Conservation (phyloP, 805 yeast species). For the Lipomyces starkeyi region DNA sequence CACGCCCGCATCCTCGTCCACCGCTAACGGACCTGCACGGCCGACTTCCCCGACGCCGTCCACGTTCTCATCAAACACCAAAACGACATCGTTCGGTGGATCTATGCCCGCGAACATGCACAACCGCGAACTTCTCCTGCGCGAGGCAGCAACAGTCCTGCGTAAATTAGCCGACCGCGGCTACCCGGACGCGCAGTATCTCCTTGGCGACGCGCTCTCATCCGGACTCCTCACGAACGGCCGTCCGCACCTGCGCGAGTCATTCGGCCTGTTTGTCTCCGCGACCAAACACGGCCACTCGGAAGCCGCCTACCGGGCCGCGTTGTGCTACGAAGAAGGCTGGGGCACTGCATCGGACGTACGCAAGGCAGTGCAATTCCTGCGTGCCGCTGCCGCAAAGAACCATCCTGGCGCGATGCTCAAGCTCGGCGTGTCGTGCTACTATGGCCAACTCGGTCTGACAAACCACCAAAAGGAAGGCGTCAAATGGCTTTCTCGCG, state of each 20-base stretch:
- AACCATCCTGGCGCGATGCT: constrained; percentile 98
- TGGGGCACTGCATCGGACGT: constrained; percentile 90
- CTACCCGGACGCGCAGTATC: constrained; percentile 86
- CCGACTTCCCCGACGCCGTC: constrained; percentile 18
- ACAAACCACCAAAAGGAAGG: constrained; percentile 71
- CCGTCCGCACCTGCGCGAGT: constrained; percentile 66
- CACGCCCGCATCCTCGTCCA: constrained; percentile 3
- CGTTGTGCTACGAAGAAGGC: constrained; percentile 92
- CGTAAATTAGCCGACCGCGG: constrained; percentile 79
- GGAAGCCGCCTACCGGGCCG: constrained; percentile 89
- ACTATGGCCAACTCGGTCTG: constrained; percentile 83
- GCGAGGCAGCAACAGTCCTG: constrained; percentile 76
- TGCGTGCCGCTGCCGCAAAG: constrained; percentile 84
- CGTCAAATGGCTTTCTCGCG: constrained; percentile 89
- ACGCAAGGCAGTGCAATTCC: constrained; percentile 79
- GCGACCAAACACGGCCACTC: constrained; percentile 95
- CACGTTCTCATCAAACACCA: constrained; percentile 1
- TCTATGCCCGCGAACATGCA: constrained; percentile 12
- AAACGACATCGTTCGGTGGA: constrained; percentile 12
- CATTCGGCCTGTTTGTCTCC: constrained; percentile 75
- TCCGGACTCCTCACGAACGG: constrained; percentile 79
- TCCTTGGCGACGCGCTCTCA: constrained; percentile 86
- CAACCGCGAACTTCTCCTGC: constrained; percentile 58
- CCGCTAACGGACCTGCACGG: not conserved
- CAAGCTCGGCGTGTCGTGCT: constrained; percentile 86